phyloP scores from a whole-genome alignment of 1,284 basidiomycete species.

The Papiliotrema terrestris region DNA sequence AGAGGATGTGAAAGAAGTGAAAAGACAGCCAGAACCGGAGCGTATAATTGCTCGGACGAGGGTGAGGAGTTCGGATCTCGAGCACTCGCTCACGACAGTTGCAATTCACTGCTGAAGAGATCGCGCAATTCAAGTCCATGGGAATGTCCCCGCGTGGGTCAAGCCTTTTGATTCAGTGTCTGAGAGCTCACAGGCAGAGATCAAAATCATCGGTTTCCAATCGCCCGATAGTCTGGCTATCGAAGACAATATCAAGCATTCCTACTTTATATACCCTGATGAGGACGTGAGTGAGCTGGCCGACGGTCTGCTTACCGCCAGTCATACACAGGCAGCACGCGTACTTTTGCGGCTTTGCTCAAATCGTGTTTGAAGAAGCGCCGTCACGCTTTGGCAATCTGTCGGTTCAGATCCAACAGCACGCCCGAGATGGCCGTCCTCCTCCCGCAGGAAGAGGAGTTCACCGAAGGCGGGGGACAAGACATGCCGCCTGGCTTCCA shows the following conservation, averaged over 20 bases:
- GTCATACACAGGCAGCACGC: constrained; percentile 82
- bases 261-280: constrained; percentile 87
- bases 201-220: constrained; percentile 92
- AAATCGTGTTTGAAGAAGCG: constrained; percentile 76
- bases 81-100: constrained; percentile 52
- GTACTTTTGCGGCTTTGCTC: constrained; percentile 84
- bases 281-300: constrained; percentile 60
- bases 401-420: constrained; percentile 67
- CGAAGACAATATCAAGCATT: constrained; percentile 88
- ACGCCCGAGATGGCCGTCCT: constrained; percentile 79
- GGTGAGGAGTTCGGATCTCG: constrained; percentile 34
- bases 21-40: constrained; percentile 5
- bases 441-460: constrained; percentile 79
- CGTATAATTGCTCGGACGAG: constrained; percentile 41
- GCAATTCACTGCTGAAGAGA: constrained; percentile 80
- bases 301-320: background rate
- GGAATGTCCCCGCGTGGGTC: constrained; percentile 67
- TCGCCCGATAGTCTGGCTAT: constrained; percentile 65
- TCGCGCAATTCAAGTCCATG: constrained; percentile 72
- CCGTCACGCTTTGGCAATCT: constrained; percentile 75
- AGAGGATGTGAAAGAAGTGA: constrained; percentile 8
- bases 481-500: constrained; percentile 86
- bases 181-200: constrained; percentile 38
- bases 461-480: constrained; percentile 67
- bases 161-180: background rate